Evolutionary conservation across 1,284 basidiomycete species (phyloP).

Genomic region (Fomitopsis schrenkii): DNA sequence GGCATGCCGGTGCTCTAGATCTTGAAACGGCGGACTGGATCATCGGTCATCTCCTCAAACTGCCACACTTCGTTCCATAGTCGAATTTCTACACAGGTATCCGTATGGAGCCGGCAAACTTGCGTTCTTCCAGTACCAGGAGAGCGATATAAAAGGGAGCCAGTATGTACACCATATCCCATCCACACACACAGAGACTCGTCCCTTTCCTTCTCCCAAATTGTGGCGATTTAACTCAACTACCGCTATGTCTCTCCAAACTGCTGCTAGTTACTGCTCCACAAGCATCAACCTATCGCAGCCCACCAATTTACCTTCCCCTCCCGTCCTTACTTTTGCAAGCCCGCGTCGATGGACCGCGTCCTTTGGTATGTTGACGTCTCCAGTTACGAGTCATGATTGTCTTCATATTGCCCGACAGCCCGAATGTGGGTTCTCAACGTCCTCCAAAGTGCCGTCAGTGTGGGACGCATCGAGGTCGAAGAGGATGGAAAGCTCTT

Average conservation of each 20-base stretch:
- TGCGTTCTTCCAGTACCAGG: background rate
- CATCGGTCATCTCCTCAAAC: no score
- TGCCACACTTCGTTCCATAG: no score
- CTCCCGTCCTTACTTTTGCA: background rate
- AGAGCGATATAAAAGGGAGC: background rate
- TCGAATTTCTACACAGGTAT: no score
- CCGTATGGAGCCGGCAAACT: no score
- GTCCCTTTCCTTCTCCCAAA: background rate
- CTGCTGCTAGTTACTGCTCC: background rate
- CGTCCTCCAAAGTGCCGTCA: conserved; percentile 55
- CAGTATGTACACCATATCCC: background rate
- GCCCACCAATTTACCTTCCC: background rate
- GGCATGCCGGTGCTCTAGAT: no score
- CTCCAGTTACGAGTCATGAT: background rate
- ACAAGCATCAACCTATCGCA: background rate
- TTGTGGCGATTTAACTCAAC: background rate
- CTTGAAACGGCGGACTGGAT: no score
- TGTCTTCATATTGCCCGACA: conserved; percentile 20
- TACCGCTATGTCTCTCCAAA: background rate
- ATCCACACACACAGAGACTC: background rate
- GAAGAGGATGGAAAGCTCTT: conserved; percentile 54
- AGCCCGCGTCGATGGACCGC: background rate
- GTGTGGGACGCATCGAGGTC: conserved; percentile 57
- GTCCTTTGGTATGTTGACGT: background rate
- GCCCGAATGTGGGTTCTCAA: conserved; percentile 62